Conservation (phyloP, 352 stramenopile species). For the Plasmopara muralis region DNA sequence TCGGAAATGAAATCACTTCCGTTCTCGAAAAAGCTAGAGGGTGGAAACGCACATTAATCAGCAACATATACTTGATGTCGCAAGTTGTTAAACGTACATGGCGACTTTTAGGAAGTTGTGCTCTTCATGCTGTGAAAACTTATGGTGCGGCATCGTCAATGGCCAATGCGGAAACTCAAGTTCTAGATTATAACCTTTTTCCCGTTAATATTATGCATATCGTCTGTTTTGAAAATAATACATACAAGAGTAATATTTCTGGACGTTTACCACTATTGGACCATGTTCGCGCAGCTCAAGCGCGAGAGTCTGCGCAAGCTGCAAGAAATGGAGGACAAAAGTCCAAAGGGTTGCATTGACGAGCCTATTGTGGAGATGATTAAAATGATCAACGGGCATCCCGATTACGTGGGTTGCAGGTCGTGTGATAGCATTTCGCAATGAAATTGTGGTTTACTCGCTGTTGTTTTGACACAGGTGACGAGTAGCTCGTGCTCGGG, state of each 20-base stretch:
- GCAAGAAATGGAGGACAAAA: slow-evolving; percentile 81
- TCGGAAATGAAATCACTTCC: slow-evolving; percentile 31
- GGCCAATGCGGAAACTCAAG: too few species aligned
- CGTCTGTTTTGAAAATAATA: too few species aligned
- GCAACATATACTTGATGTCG: background rate
- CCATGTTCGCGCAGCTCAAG: slow-evolving; percentile 80
- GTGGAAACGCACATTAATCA: background rate
- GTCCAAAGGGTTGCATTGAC: slow-evolving; percentile 88
- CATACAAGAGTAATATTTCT: too few species aligned
- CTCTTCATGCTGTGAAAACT: slow-evolving; percentile 54
- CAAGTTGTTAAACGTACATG: slow-evolving; percentile 36
- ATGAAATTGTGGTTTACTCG: slow-evolving; percentile 1
- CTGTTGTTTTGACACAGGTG: slow-evolving; percentile 34
- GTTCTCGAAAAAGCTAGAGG: slow-evolving; percentile 49
- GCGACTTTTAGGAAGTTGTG: slow-evolving; percentile 55
- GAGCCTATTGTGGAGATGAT: slow-evolving; percentile 86
- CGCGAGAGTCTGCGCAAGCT: slow-evolving; percentile 82
- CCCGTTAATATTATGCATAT: too few species aligned
- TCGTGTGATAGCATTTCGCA: background rate
- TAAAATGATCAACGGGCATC: slow-evolving; percentile 73
- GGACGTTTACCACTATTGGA: slow-evolving; percentile 6
- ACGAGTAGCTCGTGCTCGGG: slow-evolving; percentile 90
- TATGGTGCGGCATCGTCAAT: slow-evolving; percentile 36
- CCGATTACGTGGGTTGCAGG: slow-evolving; percentile 60
- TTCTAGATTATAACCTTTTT: too few species aligned